Percentiles rank a stretch among this genome's conserved stretches.
Conservation (phyloP, 257 asterid genomes). For the Ehretia macrophylla region DNA sequence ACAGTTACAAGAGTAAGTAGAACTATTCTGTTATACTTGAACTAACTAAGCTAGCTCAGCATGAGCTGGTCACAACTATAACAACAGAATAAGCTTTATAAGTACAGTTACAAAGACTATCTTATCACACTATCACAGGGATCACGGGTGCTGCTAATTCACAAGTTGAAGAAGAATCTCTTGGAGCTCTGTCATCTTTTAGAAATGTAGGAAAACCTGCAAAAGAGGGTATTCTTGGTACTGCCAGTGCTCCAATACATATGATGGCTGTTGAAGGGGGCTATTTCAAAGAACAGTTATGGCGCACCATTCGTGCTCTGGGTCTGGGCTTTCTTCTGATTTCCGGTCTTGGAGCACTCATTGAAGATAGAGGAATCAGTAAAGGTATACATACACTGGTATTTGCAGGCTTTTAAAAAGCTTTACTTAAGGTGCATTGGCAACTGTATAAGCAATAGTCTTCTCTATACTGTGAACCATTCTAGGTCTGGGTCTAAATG, state of each 20-base stretch:
- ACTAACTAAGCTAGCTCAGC: no score
- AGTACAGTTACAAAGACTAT: no score
- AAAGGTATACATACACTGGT: background rate
- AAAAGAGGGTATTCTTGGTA: constrained; percentile 7
- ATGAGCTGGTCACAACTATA: no score
- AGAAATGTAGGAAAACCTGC: constrained; percentile 6
- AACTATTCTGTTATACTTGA: no score
- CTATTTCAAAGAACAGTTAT: constrained; percentile 8
- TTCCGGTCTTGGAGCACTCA: constrained; percentile 4
- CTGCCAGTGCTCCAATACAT: constrained; percentile 12
- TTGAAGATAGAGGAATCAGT: constrained; percentile 5
- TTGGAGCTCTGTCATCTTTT: constrained; percentile 1
- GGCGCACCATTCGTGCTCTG: constrained; percentile 8
- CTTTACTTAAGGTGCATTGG: background rate
- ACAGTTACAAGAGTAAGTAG: no score
- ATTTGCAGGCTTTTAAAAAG: background rate
- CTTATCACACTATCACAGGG: background rate
- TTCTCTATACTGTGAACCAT: constrained; percentile 2
- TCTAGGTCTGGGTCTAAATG: constrained; percentile 81
- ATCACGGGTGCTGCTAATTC: background rate
- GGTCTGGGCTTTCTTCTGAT: constrained; percentile 7
- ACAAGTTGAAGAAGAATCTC: background rate
- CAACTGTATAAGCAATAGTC: background rate
- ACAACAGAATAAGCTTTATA: no score
- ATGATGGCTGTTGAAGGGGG: constrained; percentile 6